These are phyloP conservation scores for Akanthomyces muscarius DNA, from an alignment of 2,329 filamentous ascomycete species.

Conservation along the genomic window DNA sequence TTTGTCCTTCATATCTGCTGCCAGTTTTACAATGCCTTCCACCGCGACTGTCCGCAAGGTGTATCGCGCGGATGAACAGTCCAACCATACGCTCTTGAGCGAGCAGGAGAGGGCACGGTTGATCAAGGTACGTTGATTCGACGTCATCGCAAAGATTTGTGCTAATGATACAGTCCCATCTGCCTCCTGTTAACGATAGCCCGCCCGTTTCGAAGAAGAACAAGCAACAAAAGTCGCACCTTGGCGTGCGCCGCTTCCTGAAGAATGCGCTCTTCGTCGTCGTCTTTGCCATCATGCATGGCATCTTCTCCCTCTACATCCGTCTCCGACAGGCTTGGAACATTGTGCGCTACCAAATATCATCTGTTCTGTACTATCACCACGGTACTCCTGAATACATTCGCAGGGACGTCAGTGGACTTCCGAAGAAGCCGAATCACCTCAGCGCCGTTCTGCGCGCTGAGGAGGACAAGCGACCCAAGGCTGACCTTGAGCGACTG, in stretches of 20 bases:
- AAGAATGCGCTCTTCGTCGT: conserved; percentile 60
- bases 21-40: background rate
- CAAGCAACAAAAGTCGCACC: conserved; percentile 35
- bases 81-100: conserved; percentile 31
- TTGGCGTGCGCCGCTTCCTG: conserved; percentile 60
- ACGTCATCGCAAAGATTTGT: background rate
- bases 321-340: conserved; percentile 77
- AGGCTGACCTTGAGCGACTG: conserved; percentile 73
- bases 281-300: conserved; percentile 67
- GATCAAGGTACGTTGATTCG: conserved; percentile 30
- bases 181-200: conserved; percentile 25
- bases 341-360: conserved; percentile 69
- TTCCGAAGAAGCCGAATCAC: conserved; percentile 76
- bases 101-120: conserved; percentile 36
- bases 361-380: conserved; percentile 87
- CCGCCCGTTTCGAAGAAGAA: conserved; percentile 28
- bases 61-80: conserved; percentile 38
- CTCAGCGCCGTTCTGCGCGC: conserved; percentile 80
- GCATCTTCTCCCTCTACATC: conserved; percentile 84
- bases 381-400: conserved; percentile 94
- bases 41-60: conserved; percentile 30
- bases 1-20: background rate
- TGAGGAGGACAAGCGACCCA: conserved; percentile 63
- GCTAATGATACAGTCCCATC: background rate
- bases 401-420: conserved; percentile 72